Conservation (phyloP, 1,284 basidiomycete genomes). For the Xerocomus minutiporus region DNA sequence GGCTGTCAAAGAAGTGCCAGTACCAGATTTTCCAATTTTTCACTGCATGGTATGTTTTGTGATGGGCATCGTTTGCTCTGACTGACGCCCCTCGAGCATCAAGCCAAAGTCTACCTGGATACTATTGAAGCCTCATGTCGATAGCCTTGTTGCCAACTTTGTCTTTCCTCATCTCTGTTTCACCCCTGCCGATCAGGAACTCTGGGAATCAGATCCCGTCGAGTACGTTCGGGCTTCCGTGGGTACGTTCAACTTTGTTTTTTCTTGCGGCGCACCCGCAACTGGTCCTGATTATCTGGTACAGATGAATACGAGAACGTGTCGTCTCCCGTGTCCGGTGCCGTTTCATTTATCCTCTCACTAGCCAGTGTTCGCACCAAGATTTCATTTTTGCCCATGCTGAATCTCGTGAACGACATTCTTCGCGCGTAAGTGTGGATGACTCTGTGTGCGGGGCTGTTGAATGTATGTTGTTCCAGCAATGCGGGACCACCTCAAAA, state of each 20-base stretch:
- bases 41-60: conserved; percentile 67
- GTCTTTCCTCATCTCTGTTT: conserved; percentile 85
- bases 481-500: conserved; percentile 58
- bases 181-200: conserved; percentile 57
- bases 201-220: conserved; percentile 75
- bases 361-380: conserved; percentile 76
- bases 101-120: conserved; percentile 87
- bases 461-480: conserved; percentile 28
- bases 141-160: conserved; percentile 69
- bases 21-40: conserved; percentile 80
- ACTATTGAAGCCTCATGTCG: conserved; percentile 77
- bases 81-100: conserved; percentile 49
- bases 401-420: conserved; percentile 70
- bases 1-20: conserved; percentile 78
- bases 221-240: conserved; percentile 72
- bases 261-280: neutral
- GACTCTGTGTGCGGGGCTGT: neutral
- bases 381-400: conserved; percentile 70
- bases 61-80: neutral
- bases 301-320: conserved; percentile 77
- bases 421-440: conserved; percentile 53
- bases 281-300: neutral
- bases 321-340: conserved; percentile 69
- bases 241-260: conserved; percentile 43
- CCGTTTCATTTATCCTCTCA: conserved; percentile 73